phyloP scores from a whole-genome alignment of 2,329 filamentous ascomycete species.

The Thelonectria blattea region DNA sequence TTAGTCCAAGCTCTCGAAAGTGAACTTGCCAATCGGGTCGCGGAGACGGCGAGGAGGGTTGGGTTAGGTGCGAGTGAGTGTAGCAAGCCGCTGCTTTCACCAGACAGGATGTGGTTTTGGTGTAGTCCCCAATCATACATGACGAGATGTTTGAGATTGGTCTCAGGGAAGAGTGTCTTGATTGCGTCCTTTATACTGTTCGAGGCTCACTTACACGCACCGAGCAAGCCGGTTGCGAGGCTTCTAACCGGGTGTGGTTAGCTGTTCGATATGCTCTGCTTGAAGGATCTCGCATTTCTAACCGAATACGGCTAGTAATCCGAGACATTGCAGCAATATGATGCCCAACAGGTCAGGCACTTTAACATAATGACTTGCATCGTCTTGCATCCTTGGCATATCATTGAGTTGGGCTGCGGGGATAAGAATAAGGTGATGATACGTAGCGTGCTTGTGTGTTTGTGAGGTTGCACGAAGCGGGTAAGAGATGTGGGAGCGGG shows the following conservation, averaged over 20 bases:
- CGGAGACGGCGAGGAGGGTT: slow-evolving; percentile 46
- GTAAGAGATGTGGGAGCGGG: background rate
- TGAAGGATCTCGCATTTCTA: slow-evolving; percentile 5
- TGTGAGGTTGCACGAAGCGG: background rate
- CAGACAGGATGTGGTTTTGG: slow-evolving; percentile 29
- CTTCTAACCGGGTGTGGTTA: background rate
- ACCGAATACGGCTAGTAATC: background rate
- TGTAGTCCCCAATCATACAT: slow-evolving; percentile 18
- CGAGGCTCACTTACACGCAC: background rate
- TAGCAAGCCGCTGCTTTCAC: slow-evolving; percentile 36
- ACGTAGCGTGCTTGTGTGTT: background rate
- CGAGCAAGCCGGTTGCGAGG: background rate
- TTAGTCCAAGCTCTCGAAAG: too few species aligned
- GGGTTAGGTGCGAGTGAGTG: slow-evolving; percentile 26
- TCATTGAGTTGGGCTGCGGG: background rate
- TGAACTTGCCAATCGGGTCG: background rate
- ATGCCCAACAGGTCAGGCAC: background rate
- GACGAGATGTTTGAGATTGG: background rate
- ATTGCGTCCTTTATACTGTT: background rate
- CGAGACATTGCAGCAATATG: background rate
- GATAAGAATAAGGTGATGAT: background rate
- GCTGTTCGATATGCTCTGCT: background rate
- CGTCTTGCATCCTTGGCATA: background rate
- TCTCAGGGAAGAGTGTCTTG: background rate
- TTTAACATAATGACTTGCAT: background rate